A percentile compares a stretch with the other conserved stretches of the same genome.
Conservation (phyloP, 805 yeast genomes). For the Ogataea nitratoaversa region DNA sequence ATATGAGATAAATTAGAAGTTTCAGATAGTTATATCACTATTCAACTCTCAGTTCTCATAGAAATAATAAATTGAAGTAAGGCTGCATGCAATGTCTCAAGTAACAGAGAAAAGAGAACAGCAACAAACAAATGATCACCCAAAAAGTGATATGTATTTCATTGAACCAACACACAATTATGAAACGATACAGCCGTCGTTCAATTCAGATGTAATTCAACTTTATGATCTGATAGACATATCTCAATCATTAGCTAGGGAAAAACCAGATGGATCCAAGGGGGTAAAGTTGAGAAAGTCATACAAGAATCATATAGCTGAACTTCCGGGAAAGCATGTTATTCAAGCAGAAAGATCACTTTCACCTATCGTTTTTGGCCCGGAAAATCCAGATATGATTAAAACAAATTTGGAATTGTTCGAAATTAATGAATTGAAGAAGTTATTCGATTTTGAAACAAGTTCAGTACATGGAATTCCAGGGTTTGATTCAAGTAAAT, state of each 20-base stretch:
- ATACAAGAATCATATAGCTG: slow-evolving; percentile 87
- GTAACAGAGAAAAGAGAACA: not conserved
- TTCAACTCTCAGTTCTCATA: too few species aligned
- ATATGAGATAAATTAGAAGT: too few species aligned
- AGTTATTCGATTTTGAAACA: slow-evolving; percentile 56
- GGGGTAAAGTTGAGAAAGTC: slow-evolving; percentile 93
- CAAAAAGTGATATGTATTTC: slow-evolving; percentile 25
- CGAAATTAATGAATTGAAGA: slow-evolving; percentile 43
- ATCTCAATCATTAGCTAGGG: slow-evolving; percentile 79
- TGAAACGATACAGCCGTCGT: slow-evolving; percentile 58
- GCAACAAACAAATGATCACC: too few species aligned
- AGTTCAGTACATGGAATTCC: slow-evolving; percentile 70
- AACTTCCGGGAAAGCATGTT: slow-evolving; percentile 74
- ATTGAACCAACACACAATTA: slow-evolving; percentile 29
- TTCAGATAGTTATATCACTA: too few species aligned
- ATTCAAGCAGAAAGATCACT: slow-evolving; percentile 48
- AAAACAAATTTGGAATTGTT: slow-evolving; percentile 41
- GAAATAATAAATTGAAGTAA: too few species aligned
- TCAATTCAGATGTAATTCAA: slow-evolving; percentile 63
- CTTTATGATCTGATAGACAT: slow-evolving; percentile 64
- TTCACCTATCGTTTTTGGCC: slow-evolving; percentile 35
- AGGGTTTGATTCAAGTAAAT: slow-evolving; percentile 64
- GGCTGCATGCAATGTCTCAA: not conserved
- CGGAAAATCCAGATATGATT: slow-evolving; percentile 36
- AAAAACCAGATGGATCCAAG: slow-evolving; percentile 82